Conservation (phyloP, 805 yeast genomes). For the Saccharomycopsis babjevae region DNA sequence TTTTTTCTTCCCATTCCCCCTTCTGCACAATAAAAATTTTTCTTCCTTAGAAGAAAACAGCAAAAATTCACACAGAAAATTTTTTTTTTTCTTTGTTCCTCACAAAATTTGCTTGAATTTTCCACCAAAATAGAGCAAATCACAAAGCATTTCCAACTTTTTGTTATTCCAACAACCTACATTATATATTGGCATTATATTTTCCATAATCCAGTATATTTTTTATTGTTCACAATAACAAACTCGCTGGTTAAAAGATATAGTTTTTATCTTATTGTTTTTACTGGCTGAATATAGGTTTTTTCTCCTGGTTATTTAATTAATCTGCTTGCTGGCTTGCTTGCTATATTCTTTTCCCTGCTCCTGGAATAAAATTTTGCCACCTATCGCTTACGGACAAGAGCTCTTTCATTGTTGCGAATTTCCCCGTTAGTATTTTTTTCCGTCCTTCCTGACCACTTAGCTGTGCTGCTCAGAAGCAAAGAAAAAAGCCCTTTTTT, state of each 20-base stretch:
- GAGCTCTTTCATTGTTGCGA: neutral
- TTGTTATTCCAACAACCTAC: neutral
- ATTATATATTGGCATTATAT: neutral
- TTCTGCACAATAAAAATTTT: neutral
- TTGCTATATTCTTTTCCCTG: neutral
- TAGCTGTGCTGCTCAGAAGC: constrained; percentile 29
- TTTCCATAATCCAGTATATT: neutral
- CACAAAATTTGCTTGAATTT: neutral
- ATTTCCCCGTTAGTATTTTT: neutral
- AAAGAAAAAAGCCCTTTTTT: neutral
- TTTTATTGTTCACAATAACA: neutral
- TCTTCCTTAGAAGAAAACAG: neutral
- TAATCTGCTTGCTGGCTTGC: neutral
- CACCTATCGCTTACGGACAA: neutral
- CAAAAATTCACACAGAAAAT: neutral
- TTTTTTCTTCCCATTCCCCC: neutral
- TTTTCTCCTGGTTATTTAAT: neutral
- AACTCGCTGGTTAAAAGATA: neutral
- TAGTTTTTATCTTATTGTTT: neutral
- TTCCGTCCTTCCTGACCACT: constrained; percentile 26
- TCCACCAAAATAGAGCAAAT: neutral
- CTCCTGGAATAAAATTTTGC: neutral
- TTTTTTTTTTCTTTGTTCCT: neutral
- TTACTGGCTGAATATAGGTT: neutral
- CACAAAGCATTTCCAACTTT: neutral